A percentile compares a stretch with the other conserved stretches of the same genome.
These are phyloP conservation scores for Penicillium salamii DNA, from an alignment of 495 filamentous ascomycete species.

Conservation along the genomic window DNA sequence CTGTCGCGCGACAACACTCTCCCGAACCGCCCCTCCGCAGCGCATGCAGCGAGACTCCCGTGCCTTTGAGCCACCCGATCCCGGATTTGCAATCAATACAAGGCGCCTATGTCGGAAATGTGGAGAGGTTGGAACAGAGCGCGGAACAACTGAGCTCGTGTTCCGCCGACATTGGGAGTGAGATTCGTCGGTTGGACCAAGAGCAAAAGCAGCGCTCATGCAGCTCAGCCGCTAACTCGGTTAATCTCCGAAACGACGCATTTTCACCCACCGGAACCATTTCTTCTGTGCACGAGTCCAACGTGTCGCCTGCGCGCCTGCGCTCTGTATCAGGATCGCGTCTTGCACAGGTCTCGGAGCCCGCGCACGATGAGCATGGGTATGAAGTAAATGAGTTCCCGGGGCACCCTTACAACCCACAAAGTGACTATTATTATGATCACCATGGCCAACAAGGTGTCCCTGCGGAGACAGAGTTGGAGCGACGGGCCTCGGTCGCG, in stretches of 20 bases:
- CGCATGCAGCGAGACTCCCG: conserved; percentile 55
- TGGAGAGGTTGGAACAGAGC: conserved; percentile 76
- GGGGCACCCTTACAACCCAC: conserved; percentile 19
- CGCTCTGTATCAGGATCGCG: conserved; percentile 58
- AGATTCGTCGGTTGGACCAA: conserved; percentile 74
- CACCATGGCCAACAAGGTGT: conserved; percentile 14
- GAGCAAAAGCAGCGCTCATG: conserved; percentile 64
- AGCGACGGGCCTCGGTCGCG: conserved; percentile 47
- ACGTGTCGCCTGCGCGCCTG: conserved; percentile 52
- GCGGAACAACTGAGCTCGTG: conserved; percentile 78
- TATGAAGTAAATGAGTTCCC: conserved; percentile 29
- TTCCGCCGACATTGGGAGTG: conserved; percentile 74
- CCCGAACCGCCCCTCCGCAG: conserved; percentile 56
- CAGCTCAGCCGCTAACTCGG: conserved; percentile 57
- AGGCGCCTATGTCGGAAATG: conserved; percentile 71
- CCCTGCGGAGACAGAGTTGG: conserved; percentile 22
- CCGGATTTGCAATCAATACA: conserved; percentile 73
- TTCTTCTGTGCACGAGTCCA: conserved; percentile 63
- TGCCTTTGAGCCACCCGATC: conserved; percentile 68
- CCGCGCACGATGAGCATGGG: conserved; percentile 42
- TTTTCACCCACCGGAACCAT: conserved; percentile 68
- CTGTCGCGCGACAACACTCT: conserved; percentile 30
- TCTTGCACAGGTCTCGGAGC: conserved; percentile 51
- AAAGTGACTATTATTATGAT: conserved; percentile 16
- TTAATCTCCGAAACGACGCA: conserved; percentile 69